Conservation (phyloP, 306 rosid species). For the Carpinus fangiana region DNA sequence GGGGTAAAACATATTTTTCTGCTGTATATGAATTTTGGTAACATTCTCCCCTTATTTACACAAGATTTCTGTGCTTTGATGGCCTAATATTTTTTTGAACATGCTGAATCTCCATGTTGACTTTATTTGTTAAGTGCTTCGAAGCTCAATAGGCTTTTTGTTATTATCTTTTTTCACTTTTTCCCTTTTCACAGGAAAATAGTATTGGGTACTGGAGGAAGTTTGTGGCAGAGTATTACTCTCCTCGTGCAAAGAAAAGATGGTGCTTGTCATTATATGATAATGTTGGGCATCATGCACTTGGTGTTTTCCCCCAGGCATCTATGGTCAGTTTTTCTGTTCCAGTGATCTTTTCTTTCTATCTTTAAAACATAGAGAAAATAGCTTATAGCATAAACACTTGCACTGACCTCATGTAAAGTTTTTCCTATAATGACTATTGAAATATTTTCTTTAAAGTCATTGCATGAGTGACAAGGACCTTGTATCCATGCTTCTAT, state of each 20-base stretch:
- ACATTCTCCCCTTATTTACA: background rate
- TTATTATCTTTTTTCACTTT: constrained; percentile 13
- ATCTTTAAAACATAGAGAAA: background rate
- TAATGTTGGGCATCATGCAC: constrained; percentile 84
- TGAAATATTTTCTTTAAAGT: background rate
- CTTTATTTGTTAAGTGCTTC: background rate
- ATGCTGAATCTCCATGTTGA: background rate
- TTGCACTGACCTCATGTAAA: background rate
- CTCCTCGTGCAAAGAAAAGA: constrained; percentile 92
- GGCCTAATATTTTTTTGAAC: background rate
- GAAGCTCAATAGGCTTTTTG: background rate
- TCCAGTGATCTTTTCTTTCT: constrained; percentile 11
- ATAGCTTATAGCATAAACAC: background rate
- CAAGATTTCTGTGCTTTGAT: constrained; percentile 9
- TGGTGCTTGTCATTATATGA: constrained; percentile 94
- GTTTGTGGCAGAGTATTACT: constrained; percentile 92
- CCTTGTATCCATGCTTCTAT: background rate
- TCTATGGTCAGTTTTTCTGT: constrained; percentile 60
- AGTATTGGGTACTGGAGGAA: constrained; percentile 97
- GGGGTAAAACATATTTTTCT: constrained; percentile 1
- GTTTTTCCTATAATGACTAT: background rate
- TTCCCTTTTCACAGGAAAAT: constrained; percentile 63
- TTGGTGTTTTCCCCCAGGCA: constrained; percentile 95
- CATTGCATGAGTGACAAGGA: background rate
- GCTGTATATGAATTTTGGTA: background rate